phyloP scores from a whole-genome alignment of 768 basidiomycete species.

The Boletus barrowsii region DNA sequence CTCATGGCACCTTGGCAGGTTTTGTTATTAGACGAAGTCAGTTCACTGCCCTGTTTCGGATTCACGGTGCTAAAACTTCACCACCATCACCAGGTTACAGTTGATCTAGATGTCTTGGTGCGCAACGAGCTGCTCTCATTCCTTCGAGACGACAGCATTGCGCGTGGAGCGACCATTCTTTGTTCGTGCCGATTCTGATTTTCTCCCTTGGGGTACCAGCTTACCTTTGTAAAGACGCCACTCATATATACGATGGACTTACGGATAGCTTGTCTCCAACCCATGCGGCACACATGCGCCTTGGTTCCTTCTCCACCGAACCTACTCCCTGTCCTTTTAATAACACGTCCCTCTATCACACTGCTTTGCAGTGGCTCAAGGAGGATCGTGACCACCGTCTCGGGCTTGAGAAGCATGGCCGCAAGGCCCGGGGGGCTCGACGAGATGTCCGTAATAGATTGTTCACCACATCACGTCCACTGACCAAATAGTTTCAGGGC shows the following conservation, averaged over 20 bases:
- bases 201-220: background rate
- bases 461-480: background rate
- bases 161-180: conserved; percentile 81
- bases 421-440: conserved; percentile 61
- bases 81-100: conserved; percentile 66
- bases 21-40: conserved; percentile 88
- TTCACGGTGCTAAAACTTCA: background rate
- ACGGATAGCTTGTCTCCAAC: conserved; percentile 75
- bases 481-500: conserved; percentile 34
- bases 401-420: conserved; percentile 53
- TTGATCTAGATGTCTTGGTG: conserved; percentile 95
- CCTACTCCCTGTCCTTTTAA: conserved; percentile 71
- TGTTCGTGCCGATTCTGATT: conserved; percentile 45
- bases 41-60: background rate
- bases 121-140: conserved; percentile 88
- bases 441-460: conserved; percentile 42
- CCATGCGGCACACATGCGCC: conserved; percentile 86
- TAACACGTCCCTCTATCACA: conserved; percentile 48
- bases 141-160: conserved; percentile 76
- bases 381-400: conserved; percentile 72
- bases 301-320: conserved; percentile 67
- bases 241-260: conserved; percentile 95
- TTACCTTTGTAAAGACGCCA: conserved; percentile 62
- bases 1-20: conserved; percentile 95
- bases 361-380: conserved; percentile 84